Evolutionary conservation across 1,284 basidiomycete genomes (phyloP).

Genomic region (Cryptococcus jaspeensis): DNA sequence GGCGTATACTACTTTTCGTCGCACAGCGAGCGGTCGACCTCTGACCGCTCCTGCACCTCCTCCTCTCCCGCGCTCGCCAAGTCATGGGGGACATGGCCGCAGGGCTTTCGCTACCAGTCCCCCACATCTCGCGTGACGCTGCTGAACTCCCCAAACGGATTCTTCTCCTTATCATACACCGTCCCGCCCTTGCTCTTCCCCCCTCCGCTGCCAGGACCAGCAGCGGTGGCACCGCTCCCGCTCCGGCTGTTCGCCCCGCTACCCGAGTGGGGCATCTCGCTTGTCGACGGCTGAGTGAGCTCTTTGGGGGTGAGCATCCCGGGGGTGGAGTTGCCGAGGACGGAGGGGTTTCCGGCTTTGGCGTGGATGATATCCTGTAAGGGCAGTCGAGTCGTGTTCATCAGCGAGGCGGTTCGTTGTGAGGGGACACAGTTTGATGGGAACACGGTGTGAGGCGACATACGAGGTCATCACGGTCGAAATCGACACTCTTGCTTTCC

Average conservation of each 20-base stretch:
- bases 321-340: conserved; percentile 54
- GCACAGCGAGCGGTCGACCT: no score
- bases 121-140: conserved; percentile 74
- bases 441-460: conserved; percentile 8
- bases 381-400: neutral
- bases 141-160: conserved; percentile 75
- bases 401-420: neutral
- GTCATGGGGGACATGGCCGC: no score
- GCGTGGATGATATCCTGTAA: conserved; percentile 45
- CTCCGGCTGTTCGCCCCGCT: conserved; percentile 5
- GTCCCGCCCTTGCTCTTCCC: conserved; percentile 1
- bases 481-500: conserved; percentile 84
- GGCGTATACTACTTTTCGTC: no score
- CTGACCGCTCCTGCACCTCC: no score
- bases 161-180: conserved; percentile 54
- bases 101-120: conserved; percentile 20
- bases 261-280: neutral
- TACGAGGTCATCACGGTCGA: conserved; percentile 53
- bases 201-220: conserved; percentile 4
- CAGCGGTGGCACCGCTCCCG: neutral
- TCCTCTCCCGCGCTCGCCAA: no score
- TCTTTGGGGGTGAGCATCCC: conserved; percentile 54
- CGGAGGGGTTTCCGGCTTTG: conserved; percentile 46
- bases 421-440: neutral
- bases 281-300: conserved; percentile 17